These are phyloP conservation scores for Crithidia mellificae DNA, from an alignment of 208 protist genomes.

Conservation along the genomic window DNA sequence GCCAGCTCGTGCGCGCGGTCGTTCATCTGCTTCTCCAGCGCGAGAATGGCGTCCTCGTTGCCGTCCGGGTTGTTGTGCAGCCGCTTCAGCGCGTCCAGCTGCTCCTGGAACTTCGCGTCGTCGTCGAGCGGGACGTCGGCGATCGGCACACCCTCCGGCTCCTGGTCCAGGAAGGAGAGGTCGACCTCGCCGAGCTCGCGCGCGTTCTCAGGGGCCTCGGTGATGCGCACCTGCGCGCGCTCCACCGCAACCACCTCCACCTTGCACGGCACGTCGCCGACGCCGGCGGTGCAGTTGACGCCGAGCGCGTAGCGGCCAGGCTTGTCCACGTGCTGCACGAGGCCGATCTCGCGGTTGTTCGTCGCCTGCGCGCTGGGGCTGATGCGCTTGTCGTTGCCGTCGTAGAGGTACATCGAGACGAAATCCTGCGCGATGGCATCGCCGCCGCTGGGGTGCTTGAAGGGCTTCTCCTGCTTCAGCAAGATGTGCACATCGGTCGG, in stretches of 20 bases:
- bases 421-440: constrained; percentile 1
- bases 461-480: constrained; percentile 11
- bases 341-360: constrained; percentile 75
- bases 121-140: constrained; percentile 32
- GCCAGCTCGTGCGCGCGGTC: constrained; percentile 50
- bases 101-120: constrained; percentile 45
- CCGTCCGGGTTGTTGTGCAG: constrained; percentile 38
- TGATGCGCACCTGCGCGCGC: constrained; percentile 56
- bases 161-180: constrained; percentile 45
- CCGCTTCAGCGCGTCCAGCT: constrained; percentile 30
- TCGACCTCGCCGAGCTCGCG: constrained; percentile 44
- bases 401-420: constrained; percentile 76
- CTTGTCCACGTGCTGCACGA: constrained; percentile 60
- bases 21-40: constrained; percentile 48
- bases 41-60: constrained; percentile 36
- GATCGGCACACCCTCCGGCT: constrained; percentile 46
- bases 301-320: constrained; percentile 52
- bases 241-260: constrained; percentile 57
- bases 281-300: constrained; percentile 47
- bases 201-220: constrained; percentile 47
- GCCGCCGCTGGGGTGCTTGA: background rate
- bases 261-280: constrained; percentile 41
- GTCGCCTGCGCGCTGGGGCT: constrained; percentile 49
- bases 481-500: constrained; percentile 68
- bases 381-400: constrained; percentile 66